Evolutionary conservation across 2,329 filamentous ascomycete species (phyloP).

Genomic region (Nigrospora oryzae): DNA sequence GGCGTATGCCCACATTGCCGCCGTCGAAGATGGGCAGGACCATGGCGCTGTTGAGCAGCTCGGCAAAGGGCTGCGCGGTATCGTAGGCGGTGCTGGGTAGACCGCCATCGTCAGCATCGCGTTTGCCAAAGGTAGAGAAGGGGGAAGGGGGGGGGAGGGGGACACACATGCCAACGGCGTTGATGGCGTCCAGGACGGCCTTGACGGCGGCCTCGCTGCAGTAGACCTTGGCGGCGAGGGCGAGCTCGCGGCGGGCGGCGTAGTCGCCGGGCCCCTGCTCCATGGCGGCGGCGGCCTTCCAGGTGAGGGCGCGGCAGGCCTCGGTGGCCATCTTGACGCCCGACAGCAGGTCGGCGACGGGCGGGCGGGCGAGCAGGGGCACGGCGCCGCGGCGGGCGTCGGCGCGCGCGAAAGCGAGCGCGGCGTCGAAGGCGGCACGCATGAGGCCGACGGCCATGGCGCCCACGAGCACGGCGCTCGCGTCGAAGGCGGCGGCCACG

Average conservation of each 20-base stretch:
- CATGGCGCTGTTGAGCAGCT: conserved; percentile 34
- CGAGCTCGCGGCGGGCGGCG: conserved; percentile 31
- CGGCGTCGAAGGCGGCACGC: conserved; percentile 42
- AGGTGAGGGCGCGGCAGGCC: conserved; percentile 37
- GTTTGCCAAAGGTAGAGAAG: neutral
- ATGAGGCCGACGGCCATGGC: conserved; percentile 46
- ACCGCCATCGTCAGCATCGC: conserved; percentile 1
- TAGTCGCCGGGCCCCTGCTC: conserved; percentile 31
- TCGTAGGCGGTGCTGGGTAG: conserved; percentile 28
- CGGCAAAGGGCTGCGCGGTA: conserved; percentile 29
- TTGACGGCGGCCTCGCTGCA: conserved; percentile 40
- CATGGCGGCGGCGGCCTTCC: conserved; percentile 39
- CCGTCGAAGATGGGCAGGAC: conserved; percentile 42
- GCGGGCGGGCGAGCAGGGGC: conserved; percentile 37
- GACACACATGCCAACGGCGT: conserved; percentile 39
- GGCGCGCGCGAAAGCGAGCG: conserved; percentile 37
- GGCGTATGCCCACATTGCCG: conserved; percentile 43
- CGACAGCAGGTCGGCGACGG: conserved; percentile 41
- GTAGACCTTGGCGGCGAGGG: conserved; percentile 41
- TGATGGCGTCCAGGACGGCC: conserved; percentile 38
- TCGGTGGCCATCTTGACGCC: conserved; percentile 43
- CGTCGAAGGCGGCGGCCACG: conserved; percentile 32
- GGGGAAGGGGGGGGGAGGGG: neutral
- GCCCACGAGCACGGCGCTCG: conserved; percentile 38
- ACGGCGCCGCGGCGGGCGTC: conserved; percentile 35